Base-by-base conservation (phyloP, 1,284 basidiomycete species). In the Malassezia equina region DNA sequence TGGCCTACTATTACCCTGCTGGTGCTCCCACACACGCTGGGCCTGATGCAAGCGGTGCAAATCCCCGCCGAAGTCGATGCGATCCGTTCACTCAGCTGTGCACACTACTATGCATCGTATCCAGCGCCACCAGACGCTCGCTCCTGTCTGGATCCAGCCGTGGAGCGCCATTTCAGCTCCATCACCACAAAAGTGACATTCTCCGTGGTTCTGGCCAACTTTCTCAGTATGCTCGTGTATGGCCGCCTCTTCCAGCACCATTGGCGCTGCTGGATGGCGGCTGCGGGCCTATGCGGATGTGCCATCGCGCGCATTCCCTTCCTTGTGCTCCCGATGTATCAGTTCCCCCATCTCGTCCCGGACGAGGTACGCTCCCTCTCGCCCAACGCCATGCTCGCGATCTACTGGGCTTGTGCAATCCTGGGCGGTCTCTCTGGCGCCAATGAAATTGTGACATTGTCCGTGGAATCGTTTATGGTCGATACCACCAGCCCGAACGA, bases 31-130 rank as follows among this genome's bases (percentile, higher is more conserved):
- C 41, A 43, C 27, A 17, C 51, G 2, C 34, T 52, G 23, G 55
- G 55, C 32, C 40, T 47, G 15, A 28, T 57, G 15, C 27, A 42
- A 19, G 43, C 55, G 15, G 55, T 52, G 31, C 50, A 51, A 17
- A 48, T 51, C 21, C 33, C 55, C 4, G 49, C 55, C 13, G 55
- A 57, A 29, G 48, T 57, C 12, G 55, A 57, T 27, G 55, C 55
- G 23, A 47, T 57, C 44, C 55, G 55, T 29, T 52, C 49, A 13
- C 32, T 57, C 21, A 52, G 49, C 44, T 57, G 55, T 23, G 45
- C 34, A 11, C 47, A 57, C 19, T 57, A 57, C 34, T 57, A 57
- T 23, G 40, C 36, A 8, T 23, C 42, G 39, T 21, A 52, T 31
- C 49, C 54, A 0, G 39, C 6, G 23, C 21, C 15, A 7, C 17